Base-by-base conservation (phyloP, 495 filamentous ascomycete species). In the Clavariopsis aquatica region DNA sequence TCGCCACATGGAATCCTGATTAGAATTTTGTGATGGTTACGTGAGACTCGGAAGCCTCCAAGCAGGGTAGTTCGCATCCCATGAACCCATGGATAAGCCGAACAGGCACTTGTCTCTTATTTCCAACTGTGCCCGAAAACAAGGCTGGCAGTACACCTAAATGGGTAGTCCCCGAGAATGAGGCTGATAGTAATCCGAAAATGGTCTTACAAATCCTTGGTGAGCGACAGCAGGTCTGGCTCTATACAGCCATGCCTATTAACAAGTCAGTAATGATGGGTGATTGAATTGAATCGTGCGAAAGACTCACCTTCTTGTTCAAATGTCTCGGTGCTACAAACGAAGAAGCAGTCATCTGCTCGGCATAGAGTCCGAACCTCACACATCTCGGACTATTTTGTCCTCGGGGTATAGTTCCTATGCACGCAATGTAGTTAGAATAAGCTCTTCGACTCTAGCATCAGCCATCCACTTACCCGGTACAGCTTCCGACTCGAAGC, bases 181-280 rank as follows among this genome's bases (percentile, higher is more conserved):
- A 29, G 56, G 62, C 54, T 65, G 54, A 65, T 49, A 31, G 29
- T 45, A 46, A 60, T 43, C 38, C 27, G 22, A 54, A 51, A 49
- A 34, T 4, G 17, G 1, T 20, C 58, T 70, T 56, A 80, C 78
- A 64, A 81, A 81, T 69, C 80, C 79, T 56, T 81, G 77, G 66
- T 82, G 80, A 17, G 79, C 80, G 22, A 82, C 80, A 12, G 80
- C 80, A 6, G 80, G 80, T 19, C 80, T 76, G 36, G 71, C 78
- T 27, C 79, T 75, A 52, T 82, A 82, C 10, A 82, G 70, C 62
- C 62, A 82, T 8, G 78, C 76, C 65, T 43, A 43, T 9, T 2
- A 8, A 43, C 6, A 43, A 6, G 31, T 43, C 38, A 43, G 38
- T 17, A 43, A 43, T 17, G 6, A 36, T 36, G 6, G 13, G 13